Conservation (phyloP, 176 grass and related monocot genomes). For the Phoenix roebelenii region DNA sequence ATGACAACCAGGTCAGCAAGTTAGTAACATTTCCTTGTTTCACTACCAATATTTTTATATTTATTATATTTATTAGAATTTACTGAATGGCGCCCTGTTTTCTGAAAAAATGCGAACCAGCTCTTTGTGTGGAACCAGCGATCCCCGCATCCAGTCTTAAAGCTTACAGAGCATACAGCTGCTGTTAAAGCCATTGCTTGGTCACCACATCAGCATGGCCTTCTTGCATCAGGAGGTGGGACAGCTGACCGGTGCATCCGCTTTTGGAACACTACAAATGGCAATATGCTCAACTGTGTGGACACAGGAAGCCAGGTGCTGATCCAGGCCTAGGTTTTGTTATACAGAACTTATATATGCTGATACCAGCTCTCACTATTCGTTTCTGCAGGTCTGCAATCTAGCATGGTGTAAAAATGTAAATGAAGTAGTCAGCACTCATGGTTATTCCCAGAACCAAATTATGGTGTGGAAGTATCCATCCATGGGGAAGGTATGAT, state of each 20-base stretch:
- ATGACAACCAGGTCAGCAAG: constrained; percentile 58
- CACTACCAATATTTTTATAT: no score
- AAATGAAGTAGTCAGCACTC: constrained; percentile 92
- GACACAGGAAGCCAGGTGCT: constrained; percentile 90
- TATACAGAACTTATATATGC: not conserved
- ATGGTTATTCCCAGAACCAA: constrained; percentile 96
- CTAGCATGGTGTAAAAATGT: constrained; percentile 95
- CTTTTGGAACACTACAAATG: constrained; percentile 92
- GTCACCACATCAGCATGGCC: constrained; percentile 89
- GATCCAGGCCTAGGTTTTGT: constrained; percentile 8
- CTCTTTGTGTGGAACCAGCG: constrained; percentile 93
- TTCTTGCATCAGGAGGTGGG: constrained; percentile 88
- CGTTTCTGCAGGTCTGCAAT: constrained; percentile 73
- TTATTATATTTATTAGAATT: not conserved
- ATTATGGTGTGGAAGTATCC: constrained; percentile 99
- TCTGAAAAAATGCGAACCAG: constrained; percentile 15
- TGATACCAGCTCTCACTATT: no score
- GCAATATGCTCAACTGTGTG: constrained; percentile 74
- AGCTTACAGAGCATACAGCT: constrained; percentile 83
- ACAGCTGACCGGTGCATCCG: constrained; percentile 87
- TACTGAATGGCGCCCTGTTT: not conserved
- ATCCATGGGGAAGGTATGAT: constrained; percentile 70
- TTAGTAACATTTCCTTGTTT: no score
- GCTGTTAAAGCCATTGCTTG: constrained; percentile 93
- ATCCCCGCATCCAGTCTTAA: constrained; percentile 64